Percentiles rank a stretch among this genome's conserved stretches.
phyloP scores from a whole-genome alignment of 1,284 basidiomycete species.

The Microbotryum intermedium region DNA sequence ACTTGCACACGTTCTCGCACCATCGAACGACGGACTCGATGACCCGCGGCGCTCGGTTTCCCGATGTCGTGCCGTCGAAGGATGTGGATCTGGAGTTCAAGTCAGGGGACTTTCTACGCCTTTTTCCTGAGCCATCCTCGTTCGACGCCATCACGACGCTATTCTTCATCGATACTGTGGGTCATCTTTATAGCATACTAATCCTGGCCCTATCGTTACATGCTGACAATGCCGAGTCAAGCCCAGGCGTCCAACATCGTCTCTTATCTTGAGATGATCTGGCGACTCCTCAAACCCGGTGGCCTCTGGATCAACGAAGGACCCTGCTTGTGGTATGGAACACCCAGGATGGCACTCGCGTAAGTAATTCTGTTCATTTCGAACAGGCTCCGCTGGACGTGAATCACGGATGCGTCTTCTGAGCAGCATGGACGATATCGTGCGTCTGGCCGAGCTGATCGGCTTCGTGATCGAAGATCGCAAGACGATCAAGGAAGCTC shows the following conservation, averaged over 20 bases:
- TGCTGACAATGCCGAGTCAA: no score
- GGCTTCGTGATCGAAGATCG: conserved; percentile 45
- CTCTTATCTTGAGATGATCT: conserved; percentile 18
- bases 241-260: conserved; percentile 52
- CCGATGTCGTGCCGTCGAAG: conserved; percentile 51
- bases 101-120: conserved; percentile 51
- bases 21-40: conserved; percentile 48
- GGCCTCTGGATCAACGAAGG: conserved; percentile 61
- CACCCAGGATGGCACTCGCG: conserved; percentile 49
- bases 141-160: conserved; percentile 48
- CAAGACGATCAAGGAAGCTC: conserved; percentile 48
- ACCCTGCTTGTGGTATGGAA: conserved; percentile 53
- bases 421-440: conserved; percentile 51
- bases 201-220: not conserved
- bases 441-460: conserved; percentile 46
- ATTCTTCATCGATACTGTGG: conserved; percentile 51
- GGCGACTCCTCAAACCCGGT: conserved; percentile 45
- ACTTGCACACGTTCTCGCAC: conserved; percentile 59
- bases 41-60: conserved; percentile 51
- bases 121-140: conserved; percentile 29
- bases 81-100: conserved; percentile 42
- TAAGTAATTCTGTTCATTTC: not conserved
- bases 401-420: not conserved
- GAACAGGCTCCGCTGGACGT: not conserved
- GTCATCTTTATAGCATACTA: not conserved